Percentiles rank a stretch among this genome's conserved stretches.
These are phyloP conservation scores for Hagleromyces aurorensis DNA, from an alignment of 805 yeast species.

Conservation along the genomic window DNA sequence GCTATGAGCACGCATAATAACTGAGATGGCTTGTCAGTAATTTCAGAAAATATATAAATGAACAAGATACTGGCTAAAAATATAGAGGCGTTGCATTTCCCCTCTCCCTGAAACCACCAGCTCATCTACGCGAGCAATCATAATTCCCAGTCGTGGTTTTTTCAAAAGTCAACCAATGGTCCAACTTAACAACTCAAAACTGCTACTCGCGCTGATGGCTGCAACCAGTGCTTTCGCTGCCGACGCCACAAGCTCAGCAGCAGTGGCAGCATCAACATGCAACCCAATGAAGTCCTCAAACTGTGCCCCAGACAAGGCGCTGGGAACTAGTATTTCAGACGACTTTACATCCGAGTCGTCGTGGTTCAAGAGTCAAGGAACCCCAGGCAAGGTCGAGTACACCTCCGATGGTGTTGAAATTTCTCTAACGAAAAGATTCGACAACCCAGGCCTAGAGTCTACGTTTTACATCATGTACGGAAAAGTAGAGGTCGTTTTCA, in stretches of 20 bases:
- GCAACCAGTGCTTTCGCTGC: slow-evolving; percentile 3
- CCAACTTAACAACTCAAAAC: no score
- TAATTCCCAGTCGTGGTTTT: not conserved
- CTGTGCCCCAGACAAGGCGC: slow-evolving; percentile 50
- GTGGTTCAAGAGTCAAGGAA: slow-evolving; percentile 36
- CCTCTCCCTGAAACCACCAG: no score
- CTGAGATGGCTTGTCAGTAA: no score
- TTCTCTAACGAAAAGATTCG: slow-evolving; percentile 52
- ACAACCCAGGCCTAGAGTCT: slow-evolving; percentile 72
- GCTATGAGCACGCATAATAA: no score
- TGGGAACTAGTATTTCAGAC: slow-evolving; percentile 46
- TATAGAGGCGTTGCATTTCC: no score
- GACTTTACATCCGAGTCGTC: slow-evolving; percentile 43
- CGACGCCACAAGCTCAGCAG: slow-evolving; percentile 2
- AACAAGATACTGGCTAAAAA: no score
- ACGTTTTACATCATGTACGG: slow-evolving; percentile 87
- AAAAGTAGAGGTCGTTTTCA: slow-evolving; percentile 59
- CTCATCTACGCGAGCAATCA: no score
- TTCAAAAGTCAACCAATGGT: no score
- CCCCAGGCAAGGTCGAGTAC: slow-evolving; percentile 38
- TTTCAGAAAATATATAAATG: no score
- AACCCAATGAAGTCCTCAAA: slow-evolving; percentile 36
- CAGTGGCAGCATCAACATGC: slow-evolving; percentile 27
- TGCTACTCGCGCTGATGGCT: slow-evolving; percentile 1
- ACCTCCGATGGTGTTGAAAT: slow-evolving; percentile 54